Percentiles rank a stretch among this genome's conserved stretches.
These are phyloP conservation scores for Talaromyces pinophilus DNA, from an alignment of 2,329 filamentous ascomycete species.

Conservation along the genomic window DNA sequence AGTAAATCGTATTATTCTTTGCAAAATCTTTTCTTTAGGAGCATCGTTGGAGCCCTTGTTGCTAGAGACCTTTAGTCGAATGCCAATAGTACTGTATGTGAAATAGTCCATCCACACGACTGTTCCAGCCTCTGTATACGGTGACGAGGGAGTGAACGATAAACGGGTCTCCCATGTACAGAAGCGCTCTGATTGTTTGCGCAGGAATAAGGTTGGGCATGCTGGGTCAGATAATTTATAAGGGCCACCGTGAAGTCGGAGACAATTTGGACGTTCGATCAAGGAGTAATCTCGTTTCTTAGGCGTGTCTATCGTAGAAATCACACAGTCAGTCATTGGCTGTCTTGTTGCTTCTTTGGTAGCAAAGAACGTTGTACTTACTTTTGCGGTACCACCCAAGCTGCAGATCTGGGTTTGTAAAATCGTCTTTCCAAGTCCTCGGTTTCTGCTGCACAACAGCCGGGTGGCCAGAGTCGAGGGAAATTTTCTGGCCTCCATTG, in stretches of 20 bases:
- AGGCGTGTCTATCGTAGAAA: constrained; percentile 48
- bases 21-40: neutral
- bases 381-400: constrained; percentile 45
- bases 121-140: constrained; percentile 54
- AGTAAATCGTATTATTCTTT: neutral
- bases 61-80: constrained; percentile 30
- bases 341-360: neutral
- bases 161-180: constrained; percentile 30
- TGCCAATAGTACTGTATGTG: constrained; percentile 48
- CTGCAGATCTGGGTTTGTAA: constrained; percentile 28
- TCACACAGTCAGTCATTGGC: neutral
- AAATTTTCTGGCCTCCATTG: constrained; percentile 46
- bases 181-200: neutral
- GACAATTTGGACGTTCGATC: constrained; percentile 23
- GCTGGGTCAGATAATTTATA: neutral
- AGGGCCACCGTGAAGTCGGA: neutral
- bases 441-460: constrained; percentile 19
- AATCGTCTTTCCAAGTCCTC: constrained; percentile 35
- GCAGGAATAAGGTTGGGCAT: neutral
- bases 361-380: constrained; percentile 30
- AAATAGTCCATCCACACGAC: constrained; percentile 58
- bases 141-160: constrained; percentile 48
- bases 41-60: neutral
- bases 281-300: constrained; percentile 52
- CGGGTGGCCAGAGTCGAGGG: constrained; percentile 36